phyloP scores from a whole-genome alignment of 768 basidiomycete genomes.

The Pleurotus djamor region DNA sequence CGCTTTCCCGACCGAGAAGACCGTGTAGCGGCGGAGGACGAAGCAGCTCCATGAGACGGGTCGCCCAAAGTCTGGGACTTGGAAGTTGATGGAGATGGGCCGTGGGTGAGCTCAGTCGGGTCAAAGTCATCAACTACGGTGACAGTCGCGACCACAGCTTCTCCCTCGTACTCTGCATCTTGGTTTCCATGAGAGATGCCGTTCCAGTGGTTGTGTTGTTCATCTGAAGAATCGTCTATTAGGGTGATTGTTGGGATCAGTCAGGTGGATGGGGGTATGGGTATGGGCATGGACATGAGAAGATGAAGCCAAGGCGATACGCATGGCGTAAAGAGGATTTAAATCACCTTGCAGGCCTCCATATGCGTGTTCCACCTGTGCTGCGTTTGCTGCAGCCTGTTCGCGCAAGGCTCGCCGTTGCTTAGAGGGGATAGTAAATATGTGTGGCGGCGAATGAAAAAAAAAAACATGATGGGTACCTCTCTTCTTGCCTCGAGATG shows the following conservation, averaged over 20 bases:
- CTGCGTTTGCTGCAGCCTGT: slow-evolving; percentile 75
- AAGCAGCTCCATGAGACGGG: neutral
- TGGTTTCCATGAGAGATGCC: slow-evolving; percentile 44
- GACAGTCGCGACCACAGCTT: slow-evolving; percentile 84
- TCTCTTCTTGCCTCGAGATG: slow-evolving; percentile 74
- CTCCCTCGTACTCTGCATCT: slow-evolving; percentile 71
- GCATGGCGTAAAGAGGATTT: neutral
- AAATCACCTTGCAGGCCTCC: slow-evolving; percentile 45
- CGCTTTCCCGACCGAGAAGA: neutral
- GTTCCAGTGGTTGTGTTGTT: slow-evolving; percentile 47
- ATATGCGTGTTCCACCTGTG: slow-evolving; percentile 73
- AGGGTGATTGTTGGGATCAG: neutral
- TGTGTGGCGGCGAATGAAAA: neutral
- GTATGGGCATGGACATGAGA: neutral
- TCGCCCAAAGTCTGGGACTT: slow-evolving; percentile 4
- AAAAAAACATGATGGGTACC: slow-evolving; percentile 42
- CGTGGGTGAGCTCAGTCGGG: slow-evolving; percentile 58
- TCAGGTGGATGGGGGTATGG: neutral
- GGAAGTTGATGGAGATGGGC: slow-evolving; percentile 27
- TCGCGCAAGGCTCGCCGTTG: slow-evolving; percentile 77
- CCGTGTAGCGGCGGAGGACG: neutral
- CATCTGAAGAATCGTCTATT: slow-evolving; percentile 26
- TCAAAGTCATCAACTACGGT: slow-evolving; percentile 94
- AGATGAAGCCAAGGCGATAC: neutral
- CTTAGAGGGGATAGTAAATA: slow-evolving; percentile 36